Conservation (phyloP, 1,139 yeast genomes). For the Hyphopichia khmerensis region DNA sequence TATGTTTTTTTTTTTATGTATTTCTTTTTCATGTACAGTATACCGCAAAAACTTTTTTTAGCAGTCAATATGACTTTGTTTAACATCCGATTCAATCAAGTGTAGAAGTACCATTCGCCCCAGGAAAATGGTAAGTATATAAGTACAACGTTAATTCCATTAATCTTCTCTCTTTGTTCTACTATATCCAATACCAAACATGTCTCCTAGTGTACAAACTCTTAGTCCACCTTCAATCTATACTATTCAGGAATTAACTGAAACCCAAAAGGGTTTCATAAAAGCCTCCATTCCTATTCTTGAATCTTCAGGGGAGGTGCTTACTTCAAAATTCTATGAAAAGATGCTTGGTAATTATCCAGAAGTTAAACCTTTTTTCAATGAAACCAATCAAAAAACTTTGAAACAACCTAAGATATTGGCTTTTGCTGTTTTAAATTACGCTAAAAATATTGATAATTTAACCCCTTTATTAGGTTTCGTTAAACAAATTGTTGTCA, state of each 20-base stretch:
- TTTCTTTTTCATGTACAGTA: no score
- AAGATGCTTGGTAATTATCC: conserved; percentile 55
- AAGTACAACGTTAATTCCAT: no score
- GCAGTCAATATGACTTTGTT: no score
- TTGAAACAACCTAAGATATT: conserved; percentile 63
- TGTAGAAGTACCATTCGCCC: no score
- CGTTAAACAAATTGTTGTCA: conserved; percentile 60
- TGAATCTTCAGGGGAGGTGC: conserved; percentile 52
- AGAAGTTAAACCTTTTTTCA: conserved; percentile 59
- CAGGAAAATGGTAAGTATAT: no score
- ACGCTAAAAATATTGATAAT: conserved; percentile 65
- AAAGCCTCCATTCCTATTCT: conserved; percentile 60
- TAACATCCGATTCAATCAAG: background rate
- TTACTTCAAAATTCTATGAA: conserved; percentile 55
- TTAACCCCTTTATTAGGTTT: conserved; percentile 52
- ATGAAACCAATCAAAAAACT: conserved; percentile 54
- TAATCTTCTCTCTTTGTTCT: no score
- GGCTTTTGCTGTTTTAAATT: conserved; percentile 60
- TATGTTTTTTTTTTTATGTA: no score
- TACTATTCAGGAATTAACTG: conserved; percentile 22
- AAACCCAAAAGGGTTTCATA: conserved; percentile 38
- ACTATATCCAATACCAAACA: background rate
- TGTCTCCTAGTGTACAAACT: background rate
- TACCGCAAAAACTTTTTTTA: no score
- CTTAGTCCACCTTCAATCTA: conserved; percentile 13